Percentiles rank a stretch among this genome's conserved stretches.
Conservation (phyloP, 106 monocot genomes). For the Alisma plantagoaquatica region DNA sequence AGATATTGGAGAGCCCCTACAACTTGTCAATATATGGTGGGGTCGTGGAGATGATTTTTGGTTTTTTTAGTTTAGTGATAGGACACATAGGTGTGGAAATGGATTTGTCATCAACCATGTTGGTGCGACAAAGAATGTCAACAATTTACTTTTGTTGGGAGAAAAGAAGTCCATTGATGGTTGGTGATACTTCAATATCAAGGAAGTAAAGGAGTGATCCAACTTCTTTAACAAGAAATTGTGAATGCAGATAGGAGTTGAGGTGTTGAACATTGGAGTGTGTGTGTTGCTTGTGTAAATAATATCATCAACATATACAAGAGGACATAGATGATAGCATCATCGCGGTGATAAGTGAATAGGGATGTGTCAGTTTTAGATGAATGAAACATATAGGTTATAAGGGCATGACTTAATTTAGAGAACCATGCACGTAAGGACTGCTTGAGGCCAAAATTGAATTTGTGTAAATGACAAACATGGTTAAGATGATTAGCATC, state of each 20-base stretch:
- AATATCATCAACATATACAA: constrained; percentile 2
- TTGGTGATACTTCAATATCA: background rate
- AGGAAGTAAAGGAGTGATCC: background rate
- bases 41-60: background rate
- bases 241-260: background rate
- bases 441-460: constrained; percentile 3
- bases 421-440: background rate
- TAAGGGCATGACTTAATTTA: background rate
- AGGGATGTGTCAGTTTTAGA: background rate
- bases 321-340: background rate
- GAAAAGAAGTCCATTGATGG: background rate
- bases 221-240: background rate
- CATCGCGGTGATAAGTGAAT: background rate
- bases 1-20: constrained; percentile 1
- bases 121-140: background rate
- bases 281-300: background rate
- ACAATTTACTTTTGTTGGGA: background rate
- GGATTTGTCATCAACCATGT: background rate
- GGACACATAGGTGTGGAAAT: background rate
- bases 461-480: background rate
- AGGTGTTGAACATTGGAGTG: too few relatives aligned
- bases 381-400: background rate
- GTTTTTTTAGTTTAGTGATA: background rate
- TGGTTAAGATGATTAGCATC: background rate
- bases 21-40: background rate